Evolutionary conservation across 805 yeast species (phyloP), one percentile per base, ranked within the genome.

Genomic region (Wickerhamiella azyma): DNA sequence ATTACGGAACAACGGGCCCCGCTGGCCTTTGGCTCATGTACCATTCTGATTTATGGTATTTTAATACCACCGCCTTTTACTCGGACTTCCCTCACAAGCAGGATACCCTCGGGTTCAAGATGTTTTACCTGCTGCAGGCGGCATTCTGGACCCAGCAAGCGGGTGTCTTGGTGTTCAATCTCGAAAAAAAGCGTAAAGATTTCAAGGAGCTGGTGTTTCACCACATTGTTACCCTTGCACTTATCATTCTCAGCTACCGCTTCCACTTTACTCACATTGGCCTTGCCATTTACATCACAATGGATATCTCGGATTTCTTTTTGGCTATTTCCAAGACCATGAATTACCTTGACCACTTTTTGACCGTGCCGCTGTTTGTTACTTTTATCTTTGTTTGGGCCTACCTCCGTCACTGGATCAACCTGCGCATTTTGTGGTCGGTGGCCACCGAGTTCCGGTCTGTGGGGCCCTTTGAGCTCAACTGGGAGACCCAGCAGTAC

Each of bases 181-280:
- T 92, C 50, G 99, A 92, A 65, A 85, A 85, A 62, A 97, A 96
- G 48, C 75, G 99, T 64, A 88, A 86, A 64, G 99, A 92, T 63
- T 88, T 79, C 66, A 68, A 78, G 55, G 98, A 92, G 65, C 73
- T 92, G 50, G 84, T 89, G 35, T 78, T 85, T 63, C 99, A 92
- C 64, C 99, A 92, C 62, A 74, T 92, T 51, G 78, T 92, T 52
- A 92, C 99, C 21, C 77, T 92, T 61, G 75, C 85, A 3, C 74
- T 92, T 55, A 86, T 92, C 56, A 80, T 81, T 76, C 70, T 75
- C 46, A 84, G 95, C 9, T 89, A 92, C 63, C 76, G 88, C 54
- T 92, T 92, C 72, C 96, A 92, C 64, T 92, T 86, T 70, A 85
- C 95, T 13, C 85, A 94, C 78, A 89, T 92, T 74, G 99, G 99